Conservation (phyloP, 2,329 filamentous ascomycete species). For the Aspergillus aculeatus region DNA sequence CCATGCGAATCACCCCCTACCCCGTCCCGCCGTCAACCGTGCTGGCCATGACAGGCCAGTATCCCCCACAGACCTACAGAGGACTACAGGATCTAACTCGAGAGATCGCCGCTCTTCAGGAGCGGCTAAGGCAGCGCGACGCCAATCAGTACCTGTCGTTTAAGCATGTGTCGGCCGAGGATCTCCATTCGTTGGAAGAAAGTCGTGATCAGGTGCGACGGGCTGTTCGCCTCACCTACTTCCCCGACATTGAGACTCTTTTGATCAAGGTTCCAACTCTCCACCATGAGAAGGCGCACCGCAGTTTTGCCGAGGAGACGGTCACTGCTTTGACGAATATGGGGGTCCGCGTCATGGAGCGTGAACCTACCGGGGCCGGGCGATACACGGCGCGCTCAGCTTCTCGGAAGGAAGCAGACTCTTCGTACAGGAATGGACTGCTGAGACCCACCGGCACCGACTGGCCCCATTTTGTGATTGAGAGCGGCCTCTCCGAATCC, state of each 20-base stretch:
- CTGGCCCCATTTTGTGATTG: neutral
- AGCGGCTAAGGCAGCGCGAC: neutral
- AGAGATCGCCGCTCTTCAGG: neutral
- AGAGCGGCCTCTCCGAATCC: neutral
- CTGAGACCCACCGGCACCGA: neutral
- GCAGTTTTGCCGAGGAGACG: neutral
- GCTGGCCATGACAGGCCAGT: neutral
- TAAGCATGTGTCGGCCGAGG: neutral
- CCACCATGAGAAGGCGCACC: neutral
- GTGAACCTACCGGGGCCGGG: neutral
- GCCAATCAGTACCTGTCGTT: neutral
- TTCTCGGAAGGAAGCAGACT: neutral
- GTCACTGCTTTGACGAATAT: neutral
- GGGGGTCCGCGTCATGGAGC: neutral
- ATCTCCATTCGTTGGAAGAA: no score
- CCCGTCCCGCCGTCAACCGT: neutral
- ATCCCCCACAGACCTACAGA: neutral
- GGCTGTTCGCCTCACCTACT: slow-evolving; percentile 2
- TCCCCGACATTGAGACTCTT: slow-evolving; percentile 1
- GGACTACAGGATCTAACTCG: neutral
- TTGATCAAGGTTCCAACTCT: neutral
- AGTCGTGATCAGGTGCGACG: no score
- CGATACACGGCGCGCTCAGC: neutral
- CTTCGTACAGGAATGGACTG: neutral
- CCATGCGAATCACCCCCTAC: no score